A percentile compares a stretch with the other conserved stretches of the same genome.
These are phyloP conservation scores for Globisporangium canariense DNA, from an alignment of 352 stramenopile species.

Conservation along the genomic window DNA sequence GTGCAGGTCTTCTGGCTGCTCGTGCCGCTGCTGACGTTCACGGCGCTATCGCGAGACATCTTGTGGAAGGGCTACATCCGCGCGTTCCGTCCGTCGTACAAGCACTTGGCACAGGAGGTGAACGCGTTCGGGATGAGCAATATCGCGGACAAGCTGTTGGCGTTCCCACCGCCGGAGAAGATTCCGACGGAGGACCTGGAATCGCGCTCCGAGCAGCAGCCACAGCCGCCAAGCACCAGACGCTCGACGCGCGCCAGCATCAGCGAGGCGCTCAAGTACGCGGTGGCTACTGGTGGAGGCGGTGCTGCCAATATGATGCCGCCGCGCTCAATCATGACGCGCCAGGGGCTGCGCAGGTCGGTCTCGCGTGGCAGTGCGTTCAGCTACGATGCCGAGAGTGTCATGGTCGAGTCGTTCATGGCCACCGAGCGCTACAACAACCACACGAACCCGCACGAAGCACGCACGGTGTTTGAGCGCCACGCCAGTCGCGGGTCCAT, in stretches of 20 bases:
- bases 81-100: constrained; percentile 81
- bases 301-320: constrained; percentile 18
- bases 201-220: constrained; percentile 10
- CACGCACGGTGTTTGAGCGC: constrained; percentile 64
- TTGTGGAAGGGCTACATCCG: constrained; percentile 82
- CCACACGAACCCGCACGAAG: constrained; percentile 33
- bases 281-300: constrained; percentile 2
- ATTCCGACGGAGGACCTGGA: constrained; percentile 53
- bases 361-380: constrained; percentile 72
- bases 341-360: constrained; percentile 25
- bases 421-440: constrained; percentile 62
- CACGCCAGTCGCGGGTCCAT: constrained; percentile 83
- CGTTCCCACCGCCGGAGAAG: constrained; percentile 73
- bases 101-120: constrained; percentile 84
- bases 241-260: constrained; percentile 2
- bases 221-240: neutral
- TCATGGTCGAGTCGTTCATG: constrained; percentile 89
- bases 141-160: constrained; percentile 66
- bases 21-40: constrained; percentile 64
- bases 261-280: constrained; percentile 23
- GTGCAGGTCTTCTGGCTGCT: constrained; percentile 75
- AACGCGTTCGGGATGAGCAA: constrained; percentile 55
- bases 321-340: constrained; percentile 23
- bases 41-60: constrained; percentile 71
- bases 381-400: constrained; percentile 86